phyloP scores from a whole-genome alignment of 2,329 filamentous ascomycete species.

The Trichoderma polysporum region DNA sequence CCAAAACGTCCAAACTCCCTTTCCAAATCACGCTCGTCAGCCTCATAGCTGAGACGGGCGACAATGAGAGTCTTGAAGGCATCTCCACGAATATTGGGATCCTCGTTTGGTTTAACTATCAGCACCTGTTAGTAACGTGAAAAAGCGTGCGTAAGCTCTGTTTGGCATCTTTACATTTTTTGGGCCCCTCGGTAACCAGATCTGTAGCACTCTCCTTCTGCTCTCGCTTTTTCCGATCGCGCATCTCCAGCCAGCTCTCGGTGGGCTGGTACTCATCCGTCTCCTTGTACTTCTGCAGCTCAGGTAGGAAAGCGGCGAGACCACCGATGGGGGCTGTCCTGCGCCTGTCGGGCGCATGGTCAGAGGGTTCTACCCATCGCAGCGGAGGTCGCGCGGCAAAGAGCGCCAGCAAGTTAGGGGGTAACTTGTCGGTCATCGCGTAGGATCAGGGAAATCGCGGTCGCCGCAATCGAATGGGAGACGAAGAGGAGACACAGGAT shows the following conservation, averaged over 20 bases:
- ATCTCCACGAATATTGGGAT: slow-evolving; percentile 87
- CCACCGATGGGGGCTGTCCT: slow-evolving; percentile 71
- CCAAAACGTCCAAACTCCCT: slow-evolving; percentile 92
- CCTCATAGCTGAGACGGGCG: slow-evolving; percentile 83
- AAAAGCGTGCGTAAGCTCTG: neutral
- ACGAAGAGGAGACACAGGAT: neutral
- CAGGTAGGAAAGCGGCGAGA: slow-evolving; percentile 71
- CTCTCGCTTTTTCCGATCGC: slow-evolving; percentile 80
- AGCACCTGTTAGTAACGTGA: slow-evolving; percentile 18
- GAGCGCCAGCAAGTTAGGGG: slow-evolving; percentile 85
- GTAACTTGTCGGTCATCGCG: slow-evolving; percentile 92
- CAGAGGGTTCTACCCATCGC: slow-evolving; percentile 80
- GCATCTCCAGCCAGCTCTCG: slow-evolving; percentile 88
- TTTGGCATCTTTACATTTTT: slow-evolving; percentile 54
- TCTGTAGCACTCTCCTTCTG: slow-evolving; percentile 68
- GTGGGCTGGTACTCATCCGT: slow-evolving; percentile 75
- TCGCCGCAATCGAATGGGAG: neutral
- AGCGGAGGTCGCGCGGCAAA: slow-evolving; percentile 93
- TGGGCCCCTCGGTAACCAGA: slow-evolving; percentile 61
- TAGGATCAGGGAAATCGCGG: neutral
- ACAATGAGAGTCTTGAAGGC: slow-evolving; percentile 95
- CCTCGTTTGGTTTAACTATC: slow-evolving; percentile 76
- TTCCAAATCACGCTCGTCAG: slow-evolving; percentile 85
- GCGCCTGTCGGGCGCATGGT: slow-evolving; percentile 80
- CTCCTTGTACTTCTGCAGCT: slow-evolving; percentile 74